These are phyloP conservation scores for Herpetomonas tarakana DNA, from an alignment of 208 protist genomes.

Conservation along the genomic window DNA sequence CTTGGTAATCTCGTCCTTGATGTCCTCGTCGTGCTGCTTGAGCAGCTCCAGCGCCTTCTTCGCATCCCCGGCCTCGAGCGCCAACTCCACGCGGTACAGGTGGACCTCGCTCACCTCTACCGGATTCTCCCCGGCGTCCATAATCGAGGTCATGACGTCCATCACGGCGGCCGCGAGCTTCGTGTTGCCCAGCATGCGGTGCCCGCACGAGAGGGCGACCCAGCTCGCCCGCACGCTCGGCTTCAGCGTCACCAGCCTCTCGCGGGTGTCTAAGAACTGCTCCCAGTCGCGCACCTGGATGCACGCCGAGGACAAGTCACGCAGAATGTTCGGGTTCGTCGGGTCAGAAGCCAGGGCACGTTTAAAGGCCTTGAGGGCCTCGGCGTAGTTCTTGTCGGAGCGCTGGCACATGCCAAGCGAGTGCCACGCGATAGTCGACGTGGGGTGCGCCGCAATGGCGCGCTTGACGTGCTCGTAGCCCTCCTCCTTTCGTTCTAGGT, in stretches of 20 bases:
- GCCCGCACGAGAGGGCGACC: slow-evolving; percentile 78
- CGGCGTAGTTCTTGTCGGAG: slow-evolving; percentile 84
- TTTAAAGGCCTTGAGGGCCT: slow-evolving; percentile 94
- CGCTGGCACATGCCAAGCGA: slow-evolving; percentile 92
- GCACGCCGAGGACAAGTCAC: slow-evolving; percentile 88
- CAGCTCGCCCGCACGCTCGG: slow-evolving; percentile 85
- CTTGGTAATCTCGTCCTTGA: slow-evolving; percentile 64
- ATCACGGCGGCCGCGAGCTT: slow-evolving; percentile 71
- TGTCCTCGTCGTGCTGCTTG: slow-evolving; percentile 70
- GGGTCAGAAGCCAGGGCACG: slow-evolving; percentile 63
- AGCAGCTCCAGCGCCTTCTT: slow-evolving; percentile 69
- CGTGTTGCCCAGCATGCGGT: slow-evolving; percentile 68
- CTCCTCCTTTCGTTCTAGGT: slow-evolving; percentile 71
- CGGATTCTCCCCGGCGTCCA: slow-evolving; percentile 64
- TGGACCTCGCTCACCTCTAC: slow-evolving; percentile 77
- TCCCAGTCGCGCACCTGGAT: slow-evolving; percentile 92
- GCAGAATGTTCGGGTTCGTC: slow-evolving; percentile 85
- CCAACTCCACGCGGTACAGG: slow-evolving; percentile 72
- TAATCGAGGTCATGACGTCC: slow-evolving; percentile 77
- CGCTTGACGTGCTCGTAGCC: slow-evolving; percentile 52
- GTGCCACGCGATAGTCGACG: slow-evolving; percentile 92
- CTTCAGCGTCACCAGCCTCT: slow-evolving; percentile 88
- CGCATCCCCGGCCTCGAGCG: slow-evolving; percentile 50
- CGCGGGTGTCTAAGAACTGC: slow-evolving; percentile 81
- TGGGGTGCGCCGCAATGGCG: slow-evolving; percentile 47